These are phyloP conservation scores for Phytophthora pistaciae DNA, from an alignment of 352 stramenopile genomes.

Conservation along the genomic window DNA sequence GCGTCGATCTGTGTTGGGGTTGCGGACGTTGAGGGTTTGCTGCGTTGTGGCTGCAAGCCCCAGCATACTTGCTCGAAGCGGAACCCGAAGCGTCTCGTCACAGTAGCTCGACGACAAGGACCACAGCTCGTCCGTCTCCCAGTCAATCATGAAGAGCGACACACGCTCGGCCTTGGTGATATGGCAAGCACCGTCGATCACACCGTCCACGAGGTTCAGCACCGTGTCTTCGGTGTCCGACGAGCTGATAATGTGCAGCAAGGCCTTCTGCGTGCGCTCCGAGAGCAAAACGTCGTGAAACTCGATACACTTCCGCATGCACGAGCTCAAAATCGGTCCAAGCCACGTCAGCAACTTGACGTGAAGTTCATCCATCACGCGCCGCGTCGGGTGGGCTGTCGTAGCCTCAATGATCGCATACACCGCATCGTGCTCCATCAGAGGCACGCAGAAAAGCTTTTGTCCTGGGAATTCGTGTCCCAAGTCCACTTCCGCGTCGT, in stretches of 20 bases:
- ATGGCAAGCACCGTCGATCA: slow-evolving; percentile 82
- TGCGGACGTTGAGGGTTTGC: slow-evolving; percentile 76
- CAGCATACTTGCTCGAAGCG: slow-evolving; percentile 66
- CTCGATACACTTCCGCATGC: slow-evolving; percentile 89
- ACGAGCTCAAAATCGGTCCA: slow-evolving; percentile 81
- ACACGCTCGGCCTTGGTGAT: slow-evolving; percentile 85
- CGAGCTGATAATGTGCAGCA: slow-evolving; percentile 89
- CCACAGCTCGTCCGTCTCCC: slow-evolving; percentile 86
- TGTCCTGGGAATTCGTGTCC: slow-evolving; percentile 61
- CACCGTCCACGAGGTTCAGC: slow-evolving; percentile 84
- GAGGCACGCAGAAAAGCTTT: slow-evolving; percentile 76
- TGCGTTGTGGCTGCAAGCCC: slow-evolving; percentile 67
- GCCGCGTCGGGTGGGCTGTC: slow-evolving; percentile 43
- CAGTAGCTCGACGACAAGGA: slow-evolving; percentile 81
- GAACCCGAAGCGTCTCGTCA: slow-evolving; percentile 72
- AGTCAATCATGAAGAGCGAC: slow-evolving; percentile 87
- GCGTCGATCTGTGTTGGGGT: slow-evolving; percentile 63
- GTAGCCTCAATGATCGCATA: slow-evolving; percentile 84
- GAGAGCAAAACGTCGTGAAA: slow-evolving; percentile 86
- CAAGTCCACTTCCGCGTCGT: slow-evolving; percentile 79
- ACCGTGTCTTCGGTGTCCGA: slow-evolving; percentile 87
- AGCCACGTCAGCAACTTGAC: slow-evolving; percentile 84
- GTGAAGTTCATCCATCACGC: slow-evolving; percentile 70
- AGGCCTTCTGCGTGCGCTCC: slow-evolving; percentile 84
- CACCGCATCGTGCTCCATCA: slow-evolving; percentile 78